Base-by-base conservation (phyloP, 257 asterid genomes). In the Paulownia fortunei region DNA sequence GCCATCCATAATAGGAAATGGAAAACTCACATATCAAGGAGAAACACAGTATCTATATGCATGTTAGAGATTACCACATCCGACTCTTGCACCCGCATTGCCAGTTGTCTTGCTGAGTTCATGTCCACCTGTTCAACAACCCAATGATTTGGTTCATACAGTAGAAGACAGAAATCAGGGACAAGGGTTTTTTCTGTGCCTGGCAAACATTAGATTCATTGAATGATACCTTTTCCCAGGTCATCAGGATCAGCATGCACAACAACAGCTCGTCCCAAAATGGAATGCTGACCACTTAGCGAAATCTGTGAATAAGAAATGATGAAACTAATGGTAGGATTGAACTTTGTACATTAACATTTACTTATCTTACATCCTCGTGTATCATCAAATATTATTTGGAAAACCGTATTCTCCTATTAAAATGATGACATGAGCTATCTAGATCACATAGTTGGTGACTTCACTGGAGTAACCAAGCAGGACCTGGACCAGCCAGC, bases 211-310 rank as follows among this genome's bases (percentile, higher is more conserved):
- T 68, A 47, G 63, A 75, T 65, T 19, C 19, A 27, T 44, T 21
- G 23, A 51, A 49, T 3, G 8, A 60, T 83, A 94, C 98, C 97
- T 88, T 84, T 89, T 84, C 98, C 98, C 12, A 94, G 92, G 87
- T 94, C 97, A 85, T 94, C 98, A 16, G 96, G 90, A 86, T 89
- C 97, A 69, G 98, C 98, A 81, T 94, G 98, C 74, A 94, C 93
- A 27, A 94, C 98, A 76, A 92, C 97, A 24, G 97, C 98, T 78
- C 97, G 87, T 73, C 98, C 98, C 80, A 94, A 72, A 74, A 94
- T 94, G 54, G 98, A 92, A 82, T 94, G 86, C 51, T 77, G 88
- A 55, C 97, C 98, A 13, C 68, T 87, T 54, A 92, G 90, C 0
- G 93, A 90, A 79, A 94, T 92, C 98, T 94, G 84, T 16, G 58